A percentile compares a stretch with the other conserved stretches of the same genome.
phyloP scores from a whole-genome alignment of 805 yeast species.

The Ogataea salicorniae region DNA sequence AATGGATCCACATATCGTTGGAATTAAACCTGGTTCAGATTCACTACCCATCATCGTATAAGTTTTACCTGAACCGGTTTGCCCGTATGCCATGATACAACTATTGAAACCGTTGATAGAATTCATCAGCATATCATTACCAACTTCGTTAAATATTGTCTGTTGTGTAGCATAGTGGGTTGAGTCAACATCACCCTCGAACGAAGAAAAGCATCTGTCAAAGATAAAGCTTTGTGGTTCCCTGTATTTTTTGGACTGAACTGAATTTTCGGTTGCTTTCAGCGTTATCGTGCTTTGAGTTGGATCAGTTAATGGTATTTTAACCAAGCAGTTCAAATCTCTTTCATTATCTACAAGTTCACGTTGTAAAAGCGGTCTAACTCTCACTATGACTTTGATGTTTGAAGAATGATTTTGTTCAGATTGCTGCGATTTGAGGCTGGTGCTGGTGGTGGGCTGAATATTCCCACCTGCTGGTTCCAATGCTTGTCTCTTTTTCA shows the following conservation, averaged over 20 bases:
- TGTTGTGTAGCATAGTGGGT: constrained; percentile 41
- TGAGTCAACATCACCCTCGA: constrained; percentile 21
- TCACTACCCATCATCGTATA: constrained; percentile 67
- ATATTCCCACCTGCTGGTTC: neutral
- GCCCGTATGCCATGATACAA: constrained; percentile 56
- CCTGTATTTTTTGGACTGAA: constrained; percentile 14
- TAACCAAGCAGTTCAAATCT: constrained; percentile 20
- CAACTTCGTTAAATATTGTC: constrained; percentile 48
- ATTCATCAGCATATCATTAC: constrained; percentile 55
- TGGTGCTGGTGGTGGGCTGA: too few relatives aligned
- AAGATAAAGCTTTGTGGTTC: constrained; percentile 38
- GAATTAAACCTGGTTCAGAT: constrained; percentile 58
- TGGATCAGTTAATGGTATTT: constrained; percentile 24
- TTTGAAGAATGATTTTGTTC: constrained; percentile 5
- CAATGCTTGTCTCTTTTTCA: constrained; percentile 8
- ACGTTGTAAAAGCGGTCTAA: constrained; percentile 37
- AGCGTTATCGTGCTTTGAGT: constrained; percentile 5
- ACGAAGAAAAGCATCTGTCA: constrained; percentile 50
- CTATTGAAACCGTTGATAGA: constrained; percentile 53
- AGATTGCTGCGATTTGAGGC: neutral
- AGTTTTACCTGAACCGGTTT: constrained; percentile 79
- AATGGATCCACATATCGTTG: constrained; percentile 50
- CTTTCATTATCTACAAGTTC: constrained; percentile 19
- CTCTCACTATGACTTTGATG: constrained; percentile 38
- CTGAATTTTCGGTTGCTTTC: constrained; percentile 4